Evolutionary conservation across 2,329 filamentous ascomycete genomes (phyloP), one percentile per base, ranked within the genome.

Genomic region (Parastagonospora nodorum): DNA sequence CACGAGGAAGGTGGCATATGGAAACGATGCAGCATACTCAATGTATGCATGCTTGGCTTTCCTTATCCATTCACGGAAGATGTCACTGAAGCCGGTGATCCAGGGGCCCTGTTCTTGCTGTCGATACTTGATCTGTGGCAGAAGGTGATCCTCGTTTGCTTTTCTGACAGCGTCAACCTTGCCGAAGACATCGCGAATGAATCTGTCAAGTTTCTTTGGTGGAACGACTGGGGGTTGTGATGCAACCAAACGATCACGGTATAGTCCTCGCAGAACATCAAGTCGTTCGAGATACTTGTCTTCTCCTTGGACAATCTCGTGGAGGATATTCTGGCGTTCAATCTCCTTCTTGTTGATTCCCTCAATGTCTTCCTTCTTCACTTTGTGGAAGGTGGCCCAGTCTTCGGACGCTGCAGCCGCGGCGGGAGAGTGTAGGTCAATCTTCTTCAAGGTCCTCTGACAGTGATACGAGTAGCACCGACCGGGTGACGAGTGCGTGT

Each of bases 41-140:
- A 97, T 86, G 70, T 97, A 99, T 9, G 90, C 88, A 2, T 83
- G 79, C 72, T 88, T 91, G 29, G 94, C 94, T 74, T 97, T 97
- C 57, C 94, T 85, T 55, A 97, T 96, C 94, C 94, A 99, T 76
- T 99, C 94, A 51, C 94, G 83, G 79, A 99, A 97, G 42, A 99
- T 90, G 67, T 97, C 94, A 69, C 92, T 97, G 75, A 97, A 97
- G 2, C 94, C 94, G 10, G 84, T 81, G 51, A 99, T 88, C 86
- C 92, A 99, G 0, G 94, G 94, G 0, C 94, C 94, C 76, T 99
- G 93, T 70, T 97, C 94, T 66, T 94, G 89, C 72, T 99, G 94
- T 24, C 94, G 86, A 71, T 97, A 99, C 69, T 97, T 97, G 64
- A 99, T 83, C 72, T 97, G 93, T 2, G 93, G 89, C 19, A 99